A percentile compares a stretch with the other conserved stretches of the same genome.
Conservation (phyloP, 106 monocot species). For the Posidonia australis region DNA sequence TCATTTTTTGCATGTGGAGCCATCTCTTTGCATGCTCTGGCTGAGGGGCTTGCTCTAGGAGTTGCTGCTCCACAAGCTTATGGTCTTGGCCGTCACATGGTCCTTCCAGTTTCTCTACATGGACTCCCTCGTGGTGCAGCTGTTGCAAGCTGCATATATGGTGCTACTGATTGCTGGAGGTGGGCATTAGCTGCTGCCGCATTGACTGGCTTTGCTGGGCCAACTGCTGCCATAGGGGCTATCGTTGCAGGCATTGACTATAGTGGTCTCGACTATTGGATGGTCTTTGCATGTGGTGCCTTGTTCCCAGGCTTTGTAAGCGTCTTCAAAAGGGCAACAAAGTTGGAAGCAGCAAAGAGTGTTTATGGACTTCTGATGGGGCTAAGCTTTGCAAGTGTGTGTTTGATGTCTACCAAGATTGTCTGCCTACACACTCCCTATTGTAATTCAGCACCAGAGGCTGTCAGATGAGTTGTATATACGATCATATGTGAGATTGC, state of each 20-base stretch:
- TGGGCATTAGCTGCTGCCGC: constrained; percentile 67
- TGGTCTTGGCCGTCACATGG: constrained; percentile 83
- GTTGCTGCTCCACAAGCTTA: constrained; percentile 93
- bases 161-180: constrained; percentile 87
- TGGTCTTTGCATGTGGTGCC: constrained; percentile 84
- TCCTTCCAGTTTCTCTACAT: constrained; percentile 83
- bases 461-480: constrained; percentile 45
- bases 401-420: constrained; percentile 80
- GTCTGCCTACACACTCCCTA: constrained; percentile 95
- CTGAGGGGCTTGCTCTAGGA: constrained; percentile 84
- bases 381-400: constrained; percentile 52
- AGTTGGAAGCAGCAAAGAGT: constrained; percentile 45
- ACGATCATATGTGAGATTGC: neutral
- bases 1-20: constrained; percentile 80
- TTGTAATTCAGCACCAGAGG: constrained; percentile 97
- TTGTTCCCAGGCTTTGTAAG: constrained; percentile 60
- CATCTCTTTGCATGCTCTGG: constrained; percentile 65
- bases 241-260: constrained; percentile 87
- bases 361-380: constrained; percentile 69
- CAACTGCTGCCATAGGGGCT: constrained; percentile 69
- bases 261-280: constrained; percentile 73
- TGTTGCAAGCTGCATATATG: constrained; percentile 85
- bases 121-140: constrained; percentile 95
- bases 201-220: constrained; percentile 76
- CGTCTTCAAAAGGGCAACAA: constrained; percentile 46